Evolutionary conservation across 148 eudicot species (phyloP), one percentile per base, ranked within the genome.

Genomic region (Fagopyrum homotropicum): DNA sequence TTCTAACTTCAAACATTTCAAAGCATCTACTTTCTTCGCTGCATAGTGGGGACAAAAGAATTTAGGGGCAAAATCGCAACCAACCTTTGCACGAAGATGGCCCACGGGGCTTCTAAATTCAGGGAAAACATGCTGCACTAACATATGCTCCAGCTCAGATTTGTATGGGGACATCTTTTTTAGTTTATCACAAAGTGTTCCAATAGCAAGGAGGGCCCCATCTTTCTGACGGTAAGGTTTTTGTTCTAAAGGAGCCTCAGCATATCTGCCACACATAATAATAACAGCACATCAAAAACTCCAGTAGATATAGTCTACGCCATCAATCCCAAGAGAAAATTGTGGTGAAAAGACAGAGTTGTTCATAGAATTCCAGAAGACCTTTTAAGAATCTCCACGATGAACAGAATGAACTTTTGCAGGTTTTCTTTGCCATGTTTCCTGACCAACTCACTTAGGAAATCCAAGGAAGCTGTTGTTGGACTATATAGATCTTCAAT

Each of bases 171-270:
- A 89, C 77, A 88, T 88, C 73, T 88, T 89, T 80, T 96, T 96
- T 82, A 96, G 76, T 81, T 88, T 96, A 78, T 96, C 99, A 82
- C 98, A 96, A 5, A 96, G 88, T 22, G 97, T 85, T 72, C 99
- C 99, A 45, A 96, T 96, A 57, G 99, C 99, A 80, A 96, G 98
- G 74, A 96, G 97, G 30, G 99, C 99, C 57, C 99, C 99, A 83
- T 96, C 99, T 83, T 96, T 96, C 79, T 89, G 94, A 48, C 94
- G 82, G 79, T 92, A 96, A 30, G 94, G 91, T 77, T 92, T 96
- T 72, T 83, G 86, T 76, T 88, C 92, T 12, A 71, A 61, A 52
- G 92, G 69, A 44, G 92, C 77, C 81, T 86, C 99, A 59, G 85
- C 88, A 77, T 96, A 96, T 80, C 99, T 95, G 75, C 51, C 59